Evolutionary conservation across 116 monocot species (phyloP), one percentile per base, ranked within the genome.

Genomic region (Posidonia oceanica): DNA sequence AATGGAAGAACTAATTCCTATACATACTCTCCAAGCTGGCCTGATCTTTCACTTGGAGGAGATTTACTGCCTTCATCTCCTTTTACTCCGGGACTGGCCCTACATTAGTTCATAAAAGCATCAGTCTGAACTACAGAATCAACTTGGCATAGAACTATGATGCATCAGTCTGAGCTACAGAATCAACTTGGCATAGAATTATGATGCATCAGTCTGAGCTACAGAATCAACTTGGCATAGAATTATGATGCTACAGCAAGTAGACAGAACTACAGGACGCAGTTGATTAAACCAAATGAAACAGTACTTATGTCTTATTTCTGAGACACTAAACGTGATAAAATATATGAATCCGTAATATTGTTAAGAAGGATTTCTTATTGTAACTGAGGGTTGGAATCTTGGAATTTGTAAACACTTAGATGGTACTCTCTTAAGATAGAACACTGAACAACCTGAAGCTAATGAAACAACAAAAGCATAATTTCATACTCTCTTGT

Each of bases 401-500:
- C 29, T 29, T 1, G 29, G 29, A 29, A 29, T 29, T 29, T 29
- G 29, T 1, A 29, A 29, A 29, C 29, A 29, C 29, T 29, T 29
- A 29, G 29, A 1, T 29, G 29, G 1, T 29, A 29, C 29, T 29
- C 29, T 29, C 29, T 29, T 29, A 29, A 29, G 29, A 29, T 0
- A 29, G 1, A 29, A 29, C 29, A 29, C 29, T 29, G 29, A 29
- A 29, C 29, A 29, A 39, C 5, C 5, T 38, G 17, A 64, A 67
- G 7, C 48, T 21, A 6, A 6, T 14, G 38, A n/a, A 57, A 36
- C 37, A 57, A 5, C 15, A 39, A 70, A 58, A 22, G 39, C 58
- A 39, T 38, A 18, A 16, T 70, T 17, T 5, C 70, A 70, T 70
- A 70, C 70, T 39, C 57, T 70, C 57, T 70, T 17, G 57, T 39